Evolutionary conservation across 768 basidiomycete species (phyloP), one percentile per base, ranked within the genome.

Genomic region (Lentinula guzmanii): DNA sequence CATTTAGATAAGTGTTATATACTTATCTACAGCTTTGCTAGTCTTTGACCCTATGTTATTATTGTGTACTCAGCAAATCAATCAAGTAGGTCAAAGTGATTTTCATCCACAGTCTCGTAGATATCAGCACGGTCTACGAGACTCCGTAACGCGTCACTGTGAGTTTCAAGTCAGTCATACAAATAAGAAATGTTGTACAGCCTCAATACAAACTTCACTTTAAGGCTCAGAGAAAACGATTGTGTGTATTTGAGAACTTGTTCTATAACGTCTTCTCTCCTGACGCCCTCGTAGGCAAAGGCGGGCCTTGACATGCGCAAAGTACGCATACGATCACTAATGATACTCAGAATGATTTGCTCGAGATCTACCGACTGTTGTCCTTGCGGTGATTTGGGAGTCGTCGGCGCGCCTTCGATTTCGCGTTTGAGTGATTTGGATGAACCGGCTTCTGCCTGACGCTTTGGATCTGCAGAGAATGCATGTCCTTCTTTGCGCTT

Each of bases 1-100:
- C 37, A 37, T 8, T 37, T 11, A 15, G 6, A 10, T 52, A 31
- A 52, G 8, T 3, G 16, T 11, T 52, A 34, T 35, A 31, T 52
- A 35, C 7, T 52, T 31, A 18, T 18, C 24, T 24, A 24, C 24
- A 24, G 24, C 24, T 24, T 24, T 24, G 24, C 24, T 24, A 24
- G 24, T 24, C 24, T 24, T 24, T 24, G 24, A 24, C 24, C 24
- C 24, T 24, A 24, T 24, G 24, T 2, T 24, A 24, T 24, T 24
- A 24, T 24, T 24, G 24, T 16, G 16, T 18, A 4, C 8, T 11
- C 21, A 15, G 10, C 4, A 28, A 21, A 33, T 58, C 42, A 58
- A 39, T 58, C 41, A 24, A 58, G 31, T 21, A 58, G n/a, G 15
- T 46, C 42, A 46, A 61, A 61, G 34, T 61, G 60, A n/a, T 61